These are phyloP conservation scores for Eimeria falciformis DNA, from an alignment of 169 alveolate genomes.

Conservation along the genomic window DNA sequence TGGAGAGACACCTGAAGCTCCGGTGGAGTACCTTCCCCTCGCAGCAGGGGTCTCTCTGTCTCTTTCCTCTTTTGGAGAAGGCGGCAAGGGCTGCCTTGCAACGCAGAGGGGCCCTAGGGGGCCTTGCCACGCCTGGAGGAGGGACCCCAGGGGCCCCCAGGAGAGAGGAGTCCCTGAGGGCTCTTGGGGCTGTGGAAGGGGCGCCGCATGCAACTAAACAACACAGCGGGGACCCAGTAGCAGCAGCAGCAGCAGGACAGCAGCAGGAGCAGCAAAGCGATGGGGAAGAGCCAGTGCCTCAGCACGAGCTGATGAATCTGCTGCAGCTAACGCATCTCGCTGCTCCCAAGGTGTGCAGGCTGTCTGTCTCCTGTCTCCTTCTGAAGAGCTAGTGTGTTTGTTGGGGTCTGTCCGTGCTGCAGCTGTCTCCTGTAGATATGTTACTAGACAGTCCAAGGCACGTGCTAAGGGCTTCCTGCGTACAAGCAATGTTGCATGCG, in stretches of 20 bases:
- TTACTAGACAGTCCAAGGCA: too few species aligned
- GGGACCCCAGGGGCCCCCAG: background rate
- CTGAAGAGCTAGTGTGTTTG: too few species aligned
- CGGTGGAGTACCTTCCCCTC: conserved; percentile 35
- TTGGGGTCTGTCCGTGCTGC: too few species aligned
- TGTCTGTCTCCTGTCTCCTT: background rate
- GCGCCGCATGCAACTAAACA: background rate
- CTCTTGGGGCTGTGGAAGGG: background rate
- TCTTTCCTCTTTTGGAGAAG: conserved; percentile 2
- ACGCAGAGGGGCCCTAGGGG: background rate
- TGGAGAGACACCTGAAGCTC: conserved; percentile 20
- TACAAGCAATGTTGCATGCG: too few species aligned
- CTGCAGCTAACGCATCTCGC: conserved; percentile 40
- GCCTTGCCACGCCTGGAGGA: background rate
- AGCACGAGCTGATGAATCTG: background rate
- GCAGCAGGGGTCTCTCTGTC: conserved; percentile 43
- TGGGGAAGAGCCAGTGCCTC: background rate
- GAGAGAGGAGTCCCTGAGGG: background rate
- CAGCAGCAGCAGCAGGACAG: background rate
- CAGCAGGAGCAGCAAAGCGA: background rate
- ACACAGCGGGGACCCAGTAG: background rate
- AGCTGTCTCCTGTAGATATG: too few species aligned
- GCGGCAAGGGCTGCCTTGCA: background rate
- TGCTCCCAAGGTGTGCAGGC: conserved; percentile 53
- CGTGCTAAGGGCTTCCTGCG: too few species aligned